These are phyloP conservation scores for Tricholoma matsutake DNA, from an alignment of 768 basidiomycete species.

Conservation along the genomic window DNA sequence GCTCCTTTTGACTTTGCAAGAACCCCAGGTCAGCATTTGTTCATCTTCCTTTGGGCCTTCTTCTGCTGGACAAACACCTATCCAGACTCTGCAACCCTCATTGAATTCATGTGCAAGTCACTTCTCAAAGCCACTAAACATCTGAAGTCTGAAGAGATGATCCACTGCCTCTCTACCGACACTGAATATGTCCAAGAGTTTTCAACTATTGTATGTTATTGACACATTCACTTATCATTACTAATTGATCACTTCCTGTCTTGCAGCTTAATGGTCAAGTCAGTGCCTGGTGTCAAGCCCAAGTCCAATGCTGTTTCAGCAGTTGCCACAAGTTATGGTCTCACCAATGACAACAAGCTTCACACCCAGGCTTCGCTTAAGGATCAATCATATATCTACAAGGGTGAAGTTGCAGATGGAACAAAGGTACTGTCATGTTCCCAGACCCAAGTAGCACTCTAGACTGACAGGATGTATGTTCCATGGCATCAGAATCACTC, in stretches of 20 bases:
- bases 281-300: not conserved
- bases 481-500: not conserved
- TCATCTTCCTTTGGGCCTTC: conserved; percentile 1
- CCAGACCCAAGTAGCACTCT: not conserved
- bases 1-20: not conserved
- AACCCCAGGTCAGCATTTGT: not conserved
- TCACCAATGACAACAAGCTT: not conserved
- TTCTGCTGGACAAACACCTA: not conserved
- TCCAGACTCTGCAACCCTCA: not conserved
- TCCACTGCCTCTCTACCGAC: not conserved
- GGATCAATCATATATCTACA: not conserved
- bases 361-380: not conserved
- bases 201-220: not conserved
- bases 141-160: not conserved
- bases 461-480: not conserved
- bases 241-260: not conserved
- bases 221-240: not conserved
- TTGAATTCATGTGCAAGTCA: not conserved
- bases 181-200: not conserved
- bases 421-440: not conserved
- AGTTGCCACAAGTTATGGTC: not conserved
- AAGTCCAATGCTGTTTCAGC: not conserved
- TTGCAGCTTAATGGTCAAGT: conserved; percentile 2
- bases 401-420: conserved; percentile 1
- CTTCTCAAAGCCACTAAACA: conserved; percentile 4